These are phyloP conservation scores for Rhizoclosmatium globosum DNA, from an alignment of 192 early-diverging fungal genomes.

Conservation along the genomic window DNA sequence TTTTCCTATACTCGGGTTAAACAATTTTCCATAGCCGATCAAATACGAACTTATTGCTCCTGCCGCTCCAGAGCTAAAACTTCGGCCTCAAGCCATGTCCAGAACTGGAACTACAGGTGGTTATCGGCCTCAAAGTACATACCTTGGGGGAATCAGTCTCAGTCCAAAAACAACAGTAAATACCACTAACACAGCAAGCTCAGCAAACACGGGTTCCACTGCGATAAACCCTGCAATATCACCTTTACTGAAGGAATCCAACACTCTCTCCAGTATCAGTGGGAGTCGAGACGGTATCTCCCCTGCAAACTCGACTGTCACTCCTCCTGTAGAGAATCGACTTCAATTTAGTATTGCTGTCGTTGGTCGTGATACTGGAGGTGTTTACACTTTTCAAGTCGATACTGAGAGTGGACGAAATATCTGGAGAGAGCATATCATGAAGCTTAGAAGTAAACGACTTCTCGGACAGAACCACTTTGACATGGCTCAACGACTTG, in stretches of 20 bases:
- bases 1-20: conserved; percentile 3
- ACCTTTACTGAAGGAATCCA: neutral
- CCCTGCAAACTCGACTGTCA: neutral
- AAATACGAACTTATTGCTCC: conserved; percentile 74
- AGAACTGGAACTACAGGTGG: neutral
- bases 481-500: conserved; percentile 28
- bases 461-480: conserved; percentile 37
- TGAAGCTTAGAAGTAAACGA: conserved; percentile 49
- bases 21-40: conserved; percentile 66
- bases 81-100: neutral
- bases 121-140: neutral
- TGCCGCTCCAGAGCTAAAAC: conserved; percentile 11
- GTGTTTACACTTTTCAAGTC: conserved; percentile 76
- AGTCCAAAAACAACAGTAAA: neutral
- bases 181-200: neutral
- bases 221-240: conserved; percentile 1
- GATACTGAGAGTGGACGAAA: conserved; percentile 74
- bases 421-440: conserved; percentile 87
- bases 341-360: conserved; percentile 19
- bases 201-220: neutral
- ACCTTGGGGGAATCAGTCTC: neutral
- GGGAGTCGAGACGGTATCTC: neutral
- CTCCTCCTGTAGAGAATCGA: neutral
- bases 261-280: neutral
- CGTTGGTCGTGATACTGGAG: conserved; percentile 56